Evolutionary conservation across 208 protist species (phyloP).

Genomic region (Novymonas esmeraldas): DNA sequence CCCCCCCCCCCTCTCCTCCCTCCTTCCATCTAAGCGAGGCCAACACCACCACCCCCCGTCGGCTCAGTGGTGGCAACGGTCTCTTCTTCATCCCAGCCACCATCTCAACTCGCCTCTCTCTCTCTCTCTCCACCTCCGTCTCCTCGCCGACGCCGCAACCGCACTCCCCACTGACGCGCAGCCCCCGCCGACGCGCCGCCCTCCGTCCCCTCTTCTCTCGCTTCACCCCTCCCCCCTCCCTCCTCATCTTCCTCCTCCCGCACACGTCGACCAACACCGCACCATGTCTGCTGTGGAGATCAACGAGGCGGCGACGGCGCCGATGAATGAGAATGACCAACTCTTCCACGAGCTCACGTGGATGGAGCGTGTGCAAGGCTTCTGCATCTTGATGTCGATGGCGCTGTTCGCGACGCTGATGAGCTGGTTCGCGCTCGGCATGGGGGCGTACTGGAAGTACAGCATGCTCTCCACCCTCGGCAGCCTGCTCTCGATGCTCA

Average conservation of each 20-base stretch:
- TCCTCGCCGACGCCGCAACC: too few relatives aligned
- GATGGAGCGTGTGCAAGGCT: constrained; percentile 82
- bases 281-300: constrained; percentile 32
- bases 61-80: too few relatives aligned
- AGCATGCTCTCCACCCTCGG: constrained; percentile 74
- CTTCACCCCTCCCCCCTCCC: background rate
- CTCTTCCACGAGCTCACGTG: constrained; percentile 75
- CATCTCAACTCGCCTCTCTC: background rate
- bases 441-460: constrained; percentile 89
- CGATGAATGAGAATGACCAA: constrained; percentile 59
- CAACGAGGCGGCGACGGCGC: constrained; percentile 29
- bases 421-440: constrained; percentile 81
- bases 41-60: too few relatives aligned
- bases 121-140: too few relatives aligned
- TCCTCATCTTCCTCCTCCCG: background rate
- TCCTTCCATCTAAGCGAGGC: too few relatives aligned
- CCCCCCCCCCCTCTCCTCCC: background rate
- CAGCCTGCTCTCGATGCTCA: constrained; percentile 74
- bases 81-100: too few relatives aligned
- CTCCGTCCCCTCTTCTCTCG: background rate
- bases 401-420: constrained; percentile 78
- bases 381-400: constrained; percentile 76
- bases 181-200: too few relatives aligned
- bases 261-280: background rate
- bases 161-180: too few relatives aligned